Conservation (phyloP, 2,329 filamentous ascomycete species). For the Immersiporthe knoxdaviesiana region DNA sequence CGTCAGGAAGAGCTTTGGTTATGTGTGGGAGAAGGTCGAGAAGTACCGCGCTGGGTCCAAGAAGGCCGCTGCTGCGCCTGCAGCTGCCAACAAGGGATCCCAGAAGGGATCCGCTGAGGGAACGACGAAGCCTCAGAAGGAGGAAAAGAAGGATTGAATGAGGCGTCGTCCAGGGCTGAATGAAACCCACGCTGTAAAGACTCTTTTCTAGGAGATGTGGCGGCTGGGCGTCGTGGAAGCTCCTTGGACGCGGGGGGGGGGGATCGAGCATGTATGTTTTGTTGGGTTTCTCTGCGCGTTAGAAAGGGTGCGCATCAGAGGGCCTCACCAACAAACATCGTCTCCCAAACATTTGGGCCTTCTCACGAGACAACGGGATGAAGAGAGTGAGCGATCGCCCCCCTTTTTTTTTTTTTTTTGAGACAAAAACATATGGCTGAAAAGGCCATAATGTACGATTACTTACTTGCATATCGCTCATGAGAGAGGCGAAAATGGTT, state of each 20-base stretch:
- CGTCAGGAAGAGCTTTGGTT: slow-evolving; percentile 68
- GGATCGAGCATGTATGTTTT: background rate
- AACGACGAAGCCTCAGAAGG: background rate
- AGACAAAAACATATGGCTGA: background rate
- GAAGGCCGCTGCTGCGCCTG: slow-evolving; percentile 9
- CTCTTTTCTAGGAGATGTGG: background rate
- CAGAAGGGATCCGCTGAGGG: slow-evolving; percentile 7
- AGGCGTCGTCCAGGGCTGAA: background rate
- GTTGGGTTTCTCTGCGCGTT: background rate
- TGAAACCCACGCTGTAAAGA: background rate
- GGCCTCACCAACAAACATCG: background rate
- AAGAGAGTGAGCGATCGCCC: background rate
- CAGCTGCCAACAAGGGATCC: slow-evolving; percentile 8
- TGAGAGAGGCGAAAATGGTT: background rate
- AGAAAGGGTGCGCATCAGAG: background rate
- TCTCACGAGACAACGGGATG: background rate
- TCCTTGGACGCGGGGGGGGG: background rate
- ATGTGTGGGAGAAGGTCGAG: slow-evolving; percentile 78
- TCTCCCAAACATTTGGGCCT: background rate
- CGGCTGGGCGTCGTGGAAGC: background rate
- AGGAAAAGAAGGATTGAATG: slow-evolving; percentile 25
- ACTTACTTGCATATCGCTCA: background rate
- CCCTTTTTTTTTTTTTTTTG: too few relatives aligned
- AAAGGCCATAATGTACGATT: background rate
- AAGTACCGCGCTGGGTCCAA: slow-evolving; percentile 59